Percentiles rank a stretch among this genome's conserved stretches.
phyloP scores from a whole-genome alignment of 2,329 filamentous ascomycete species.

The Aureobasidium musti region DNA sequence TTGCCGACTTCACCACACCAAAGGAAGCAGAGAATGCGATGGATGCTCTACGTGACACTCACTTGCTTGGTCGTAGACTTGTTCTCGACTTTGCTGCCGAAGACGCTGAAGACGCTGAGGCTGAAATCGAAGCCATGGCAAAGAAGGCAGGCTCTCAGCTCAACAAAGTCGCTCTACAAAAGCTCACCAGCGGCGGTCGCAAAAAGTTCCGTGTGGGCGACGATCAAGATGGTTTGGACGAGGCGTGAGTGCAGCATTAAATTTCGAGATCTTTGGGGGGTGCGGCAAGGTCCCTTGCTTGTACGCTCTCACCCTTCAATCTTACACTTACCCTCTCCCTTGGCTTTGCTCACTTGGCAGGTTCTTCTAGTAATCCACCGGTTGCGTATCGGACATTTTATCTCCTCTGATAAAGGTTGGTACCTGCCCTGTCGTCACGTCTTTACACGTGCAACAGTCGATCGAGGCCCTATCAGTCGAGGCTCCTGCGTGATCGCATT shows the following conservation, averaged over 20 bases:
- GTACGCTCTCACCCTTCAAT: conserved; percentile 21
- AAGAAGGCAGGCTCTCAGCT: conserved; percentile 89
- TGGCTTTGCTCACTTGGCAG: conserved; percentile 30
- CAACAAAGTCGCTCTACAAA: conserved; percentile 86
- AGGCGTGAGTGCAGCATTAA: conserved; percentile 36
- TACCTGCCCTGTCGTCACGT: conserved; percentile 18
- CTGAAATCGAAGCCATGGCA: conserved; percentile 95
- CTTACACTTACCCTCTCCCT: conserved; percentile 23
- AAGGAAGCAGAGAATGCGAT: conserved; percentile 90
- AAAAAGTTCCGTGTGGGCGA: conserved; percentile 84
- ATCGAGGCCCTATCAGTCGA: conserved; percentile 9
- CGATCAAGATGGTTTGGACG: conserved; percentile 58
- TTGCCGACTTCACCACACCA: conserved; percentile 90
- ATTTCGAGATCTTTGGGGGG: conserved; percentile 23
- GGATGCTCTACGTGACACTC: conserved; percentile 86
- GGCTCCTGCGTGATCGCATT: conserved; percentile 27
- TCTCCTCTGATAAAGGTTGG: conserved; percentile 20
- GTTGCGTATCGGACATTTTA: conserved; percentile 3
- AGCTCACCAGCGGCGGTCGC: conserved; percentile 78
- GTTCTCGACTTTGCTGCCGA: conserved; percentile 90
- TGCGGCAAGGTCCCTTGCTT: conserved; percentile 30
- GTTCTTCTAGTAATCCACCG: conserved; percentile 7
- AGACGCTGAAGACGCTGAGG: conserved; percentile 87
- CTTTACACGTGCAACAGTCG: conserved; percentile 6
- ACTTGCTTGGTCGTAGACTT: conserved; percentile 84